phyloP scores from a whole-genome alignment of 495 filamentous ascomycete genomes.

The Apiosordaria backusii region DNA sequence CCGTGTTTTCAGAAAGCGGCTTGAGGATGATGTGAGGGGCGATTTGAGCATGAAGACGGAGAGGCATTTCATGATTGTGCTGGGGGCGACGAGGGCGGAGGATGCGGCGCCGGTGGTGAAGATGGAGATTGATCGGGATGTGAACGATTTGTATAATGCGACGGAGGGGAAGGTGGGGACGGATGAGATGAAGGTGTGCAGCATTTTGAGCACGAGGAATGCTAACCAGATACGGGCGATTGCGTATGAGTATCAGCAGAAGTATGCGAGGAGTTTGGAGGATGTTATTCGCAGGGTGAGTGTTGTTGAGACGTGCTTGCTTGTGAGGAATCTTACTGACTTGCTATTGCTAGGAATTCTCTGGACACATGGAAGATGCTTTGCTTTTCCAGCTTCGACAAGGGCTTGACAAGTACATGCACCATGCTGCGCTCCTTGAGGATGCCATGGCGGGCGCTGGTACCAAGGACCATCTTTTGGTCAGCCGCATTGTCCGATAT shows the following conservation, averaged over 20 bases:
- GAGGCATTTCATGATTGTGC: conserved; percentile 71
- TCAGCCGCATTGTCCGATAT: conserved; percentile 64
- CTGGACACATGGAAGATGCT: conserved; percentile 87
- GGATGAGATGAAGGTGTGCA: conserved; percentile 71
- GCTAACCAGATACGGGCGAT: conserved; percentile 81
- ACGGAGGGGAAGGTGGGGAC: conserved; percentile 68
- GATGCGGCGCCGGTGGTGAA: conserved; percentile 69
- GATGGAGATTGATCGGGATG: conserved; percentile 66
- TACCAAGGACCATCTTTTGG: conserved; percentile 79
- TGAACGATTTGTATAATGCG: conserved; percentile 65
- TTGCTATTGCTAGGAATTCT: conserved; percentile 58
- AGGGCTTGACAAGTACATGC: conserved; percentile 73
- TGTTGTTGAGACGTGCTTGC: conserved; percentile 16
- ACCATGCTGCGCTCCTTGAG: conserved; percentile 76
- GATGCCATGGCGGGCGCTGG: conserved; percentile 82
- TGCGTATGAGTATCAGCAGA: conserved; percentile 61
- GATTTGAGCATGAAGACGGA: conserved; percentile 85
- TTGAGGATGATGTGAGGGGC: conserved; percentile 65
- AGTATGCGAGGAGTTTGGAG: conserved; percentile 63
- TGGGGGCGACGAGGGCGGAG: conserved; percentile 67
- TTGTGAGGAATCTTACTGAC: not conserved
- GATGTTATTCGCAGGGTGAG: conserved; percentile 63
- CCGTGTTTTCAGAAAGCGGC: conserved; percentile 52
- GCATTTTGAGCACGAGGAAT: conserved; percentile 66
- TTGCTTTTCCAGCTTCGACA: conserved; percentile 73